phyloP scores from a whole-genome alignment of 306 rosid species.

The Fragaria vesca region DNA sequence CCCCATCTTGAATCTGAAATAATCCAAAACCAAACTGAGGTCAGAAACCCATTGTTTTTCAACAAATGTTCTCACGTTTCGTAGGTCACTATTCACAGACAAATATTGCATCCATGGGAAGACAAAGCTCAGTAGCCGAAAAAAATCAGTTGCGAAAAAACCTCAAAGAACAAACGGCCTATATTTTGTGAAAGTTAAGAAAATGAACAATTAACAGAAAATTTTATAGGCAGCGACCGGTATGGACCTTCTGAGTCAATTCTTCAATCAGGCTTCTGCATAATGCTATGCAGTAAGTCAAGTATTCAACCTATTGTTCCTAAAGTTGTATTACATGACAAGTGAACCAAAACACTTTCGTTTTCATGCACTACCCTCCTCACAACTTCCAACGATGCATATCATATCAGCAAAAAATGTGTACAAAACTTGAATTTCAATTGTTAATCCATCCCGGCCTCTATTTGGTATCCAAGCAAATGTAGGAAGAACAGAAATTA shows the following conservation, averaged over 20 bases:
- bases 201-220: background rate
- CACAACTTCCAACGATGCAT: background rate
- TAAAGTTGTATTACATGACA: background rate
- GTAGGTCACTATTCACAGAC: background rate
- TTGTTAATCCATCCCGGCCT: background rate
- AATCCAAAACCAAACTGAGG: conserved; percentile 8
- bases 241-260: conserved; percentile 16
- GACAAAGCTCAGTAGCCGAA: background rate
- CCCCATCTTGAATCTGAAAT: conserved; percentile 38
- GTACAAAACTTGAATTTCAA: background rate
- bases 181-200: background rate
- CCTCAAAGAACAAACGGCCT: background rate
- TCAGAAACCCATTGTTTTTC: conserved; percentile 12
- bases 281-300: background rate
- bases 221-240: background rate
- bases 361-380: background rate
- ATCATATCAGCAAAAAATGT: background rate
- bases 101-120: background rate
- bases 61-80: background rate
- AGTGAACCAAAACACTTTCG: background rate
- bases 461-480: background rate
- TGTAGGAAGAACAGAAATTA: background rate
- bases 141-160: background rate
- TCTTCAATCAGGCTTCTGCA: background rate
- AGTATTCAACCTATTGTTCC: background rate